Evolutionary conservation across 257 asterid species (phyloP), one percentile per base, ranked within the genome.

Genomic region (Solanum appendiculatum): DNA sequence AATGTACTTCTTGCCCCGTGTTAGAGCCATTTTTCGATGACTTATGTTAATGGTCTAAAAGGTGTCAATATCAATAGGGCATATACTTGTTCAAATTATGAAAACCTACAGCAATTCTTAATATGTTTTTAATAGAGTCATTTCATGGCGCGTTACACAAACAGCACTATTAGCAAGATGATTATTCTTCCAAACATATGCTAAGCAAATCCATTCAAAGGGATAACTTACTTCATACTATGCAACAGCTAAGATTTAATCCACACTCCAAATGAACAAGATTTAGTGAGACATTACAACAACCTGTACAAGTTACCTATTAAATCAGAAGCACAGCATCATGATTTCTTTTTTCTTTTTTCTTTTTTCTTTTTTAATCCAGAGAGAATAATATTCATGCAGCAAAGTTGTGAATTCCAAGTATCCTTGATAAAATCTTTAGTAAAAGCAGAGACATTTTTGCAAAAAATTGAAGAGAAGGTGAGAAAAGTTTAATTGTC

Each of bases 1-100:
- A 56, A 69, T 88, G 89, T 56, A 86, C 89, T 72, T 77, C 92
- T 89, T 86, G 87, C 63, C 84, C 84, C 70, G 29, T 33, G n/a
- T 73, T 69, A 48, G 42, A 83, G 78, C 6, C 23, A 39, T 20
- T 27, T 66, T 20, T 72, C 29, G 11, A 29, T 13, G 48, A 34
- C 33, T 46, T 72, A 12, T 58, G 18, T 87, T 36, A 27, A 12
- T 29, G n/a, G 37, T 69, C 12, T 15, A 64, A 74, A 75, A 75
- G 74, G 44, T 27, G 44, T 46, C 66, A 33, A 34, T 36, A 82
- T 23, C 4, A 6, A 20, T 1, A 16, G 10, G 12, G 20, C 56
- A 36, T 25, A 27, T 11, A 69, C n/a, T 56, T 27, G 40, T 44
- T 56, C 64, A 42, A 54, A 70, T 6, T 87, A 13, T 54, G 84